These are phyloP conservation scores for Wickerhamiella lipophila DNA, from an alignment of 805 yeast species.

Conservation along the genomic window DNA sequence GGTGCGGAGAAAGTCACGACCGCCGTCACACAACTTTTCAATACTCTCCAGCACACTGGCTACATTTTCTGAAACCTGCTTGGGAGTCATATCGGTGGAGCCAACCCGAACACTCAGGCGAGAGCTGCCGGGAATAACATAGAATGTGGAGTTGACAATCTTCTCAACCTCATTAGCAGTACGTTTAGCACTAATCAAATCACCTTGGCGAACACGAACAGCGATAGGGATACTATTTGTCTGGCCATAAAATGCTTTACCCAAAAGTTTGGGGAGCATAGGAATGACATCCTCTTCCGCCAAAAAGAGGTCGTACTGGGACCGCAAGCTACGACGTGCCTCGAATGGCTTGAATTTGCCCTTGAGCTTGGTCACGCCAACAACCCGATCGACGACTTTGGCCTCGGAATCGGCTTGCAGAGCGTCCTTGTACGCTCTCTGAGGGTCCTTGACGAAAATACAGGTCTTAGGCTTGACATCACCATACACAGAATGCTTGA, in stretches of 20 bases:
- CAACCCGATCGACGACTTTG: slow-evolving; percentile 34
- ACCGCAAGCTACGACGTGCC: slow-evolving; percentile 61
- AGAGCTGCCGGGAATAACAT: slow-evolving; percentile 61
- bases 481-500: slow-evolving; percentile 37
- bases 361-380: slow-evolving; percentile 63
- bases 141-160: slow-evolving; percentile 45
- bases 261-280: slow-evolving; percentile 69
- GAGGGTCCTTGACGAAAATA: slow-evolving; percentile 59
- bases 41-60: slow-evolving; percentile 41
- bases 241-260: slow-evolving; percentile 58
- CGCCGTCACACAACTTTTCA: slow-evolving; percentile 13
- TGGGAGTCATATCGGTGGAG: slow-evolving; percentile 33
- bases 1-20: slow-evolving; percentile 33
- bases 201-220: slow-evolving; percentile 25
- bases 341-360: slow-evolving; percentile 77
- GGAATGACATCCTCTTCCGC: slow-evolving; percentile 75
- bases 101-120: slow-evolving; percentile 60
- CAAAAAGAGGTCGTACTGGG: slow-evolving; percentile 61
- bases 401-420: slow-evolving; percentile 20
- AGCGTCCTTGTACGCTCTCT: slow-evolving; percentile 31
- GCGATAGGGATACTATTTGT: slow-evolving; percentile 61
- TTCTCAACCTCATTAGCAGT: slow-evolving; percentile 48
- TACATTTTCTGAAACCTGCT: slow-evolving; percentile 49
- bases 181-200: slow-evolving; percentile 39
- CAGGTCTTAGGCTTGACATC: slow-evolving; percentile 42